phyloP scores from a whole-genome alignment of 164 flowering plant genomes.

The Dillenia suffruticosa region DNA sequence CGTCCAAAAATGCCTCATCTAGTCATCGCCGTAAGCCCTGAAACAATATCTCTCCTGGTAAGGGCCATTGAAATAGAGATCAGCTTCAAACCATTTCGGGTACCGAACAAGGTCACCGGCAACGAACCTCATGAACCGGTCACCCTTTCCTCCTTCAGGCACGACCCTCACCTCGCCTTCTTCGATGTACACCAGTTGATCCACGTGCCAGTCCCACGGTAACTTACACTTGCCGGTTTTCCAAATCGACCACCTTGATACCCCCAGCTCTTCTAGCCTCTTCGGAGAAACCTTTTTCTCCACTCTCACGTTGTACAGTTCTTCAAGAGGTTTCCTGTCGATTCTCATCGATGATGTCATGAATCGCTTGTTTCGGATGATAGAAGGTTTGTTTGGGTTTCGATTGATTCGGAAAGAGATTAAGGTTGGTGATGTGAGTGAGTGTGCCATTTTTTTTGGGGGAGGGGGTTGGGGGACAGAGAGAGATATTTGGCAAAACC shows the following conservation, averaged over 20 bases:
- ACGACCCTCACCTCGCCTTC: conserved; percentile 87
- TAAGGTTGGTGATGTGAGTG: conserved; percentile 8
- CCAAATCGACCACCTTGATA: conserved; percentile 78
- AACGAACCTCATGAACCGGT: conserved; percentile 50
- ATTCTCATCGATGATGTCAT: conserved; percentile 36
- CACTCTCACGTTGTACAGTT: conserved; percentile 61
- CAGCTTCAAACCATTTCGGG: conserved; percentile 95
- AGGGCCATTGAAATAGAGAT: conserved; percentile 70
- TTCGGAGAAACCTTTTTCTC: conserved; percentile 52
- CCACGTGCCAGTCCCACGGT: conserved; percentile 93
- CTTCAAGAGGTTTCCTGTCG: conserved; percentile 62
- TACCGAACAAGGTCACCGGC: conserved; percentile 84
- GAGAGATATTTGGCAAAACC: too few species aligned
- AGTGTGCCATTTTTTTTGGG: too few species aligned
- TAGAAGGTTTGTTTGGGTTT: background rate
- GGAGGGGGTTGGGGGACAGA: too few species aligned
- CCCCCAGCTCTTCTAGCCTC: conserved; percentile 61
- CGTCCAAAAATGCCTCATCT: background rate
- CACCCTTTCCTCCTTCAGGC: conserved; percentile 58
- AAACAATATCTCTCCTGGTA: conserved; percentile 80
- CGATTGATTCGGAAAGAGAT: conserved; percentile 13
- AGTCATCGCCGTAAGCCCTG: conserved; percentile 76
- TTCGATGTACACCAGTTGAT: conserved; percentile 77
- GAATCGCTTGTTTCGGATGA: background rate
- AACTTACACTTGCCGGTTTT: conserved; percentile 70